Evolutionary conservation across 192 early-diverging fungal genomes (phyloP), one percentile per base, ranked within the genome.

Genomic region (Cladochytrium replicatum): DNA sequence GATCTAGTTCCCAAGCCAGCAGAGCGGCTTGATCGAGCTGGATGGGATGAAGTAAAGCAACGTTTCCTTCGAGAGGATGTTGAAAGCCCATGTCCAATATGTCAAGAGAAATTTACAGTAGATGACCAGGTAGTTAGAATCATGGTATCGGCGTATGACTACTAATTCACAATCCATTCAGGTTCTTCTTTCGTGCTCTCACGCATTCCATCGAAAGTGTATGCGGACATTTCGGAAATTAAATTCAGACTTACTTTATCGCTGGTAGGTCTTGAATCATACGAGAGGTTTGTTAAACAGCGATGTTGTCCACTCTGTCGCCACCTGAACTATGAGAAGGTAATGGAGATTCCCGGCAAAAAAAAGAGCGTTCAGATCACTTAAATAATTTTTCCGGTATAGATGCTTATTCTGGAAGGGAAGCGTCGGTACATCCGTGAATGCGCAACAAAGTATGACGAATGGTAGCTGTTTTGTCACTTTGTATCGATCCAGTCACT

Each of bases 121-220:
- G 47, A 57, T 15, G 29, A 55, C 19, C 52, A 53, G 42, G 52
- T n/a, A n/a, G n/a, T n/a, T n/a, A n/a, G n/a, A n/a, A n/a, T n/a
- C n/a, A n/a, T n/a, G n/a, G n/a, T n/a, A n/a, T n/a, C n/a, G n/a
- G n/a, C n/a, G n/a, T 53, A 15, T 0, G 41, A 27, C 15, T 0
- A 51, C 7, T 26, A n/a, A 51, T 1, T 8, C 7, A 6, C 45
- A 55, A n/a, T n/a, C n/a, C n/a, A n/a, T n/a, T n/a, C n/a, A n/a
- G 55, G 37, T 52, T 1, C 47, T 57, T 5, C 47, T 57, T 25
- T 51, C 46, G 2, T 57, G 47, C 47, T 17, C 24, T 1, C 55
- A 51, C 50, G n/a, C 22, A 1, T 57, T 57, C 21, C 55, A 51
- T 29, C 25, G 54, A n/a, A 11, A 25, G 15, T 51, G 55, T 41